Evolutionary conservation across 106 monocot species (phyloP).

Genomic region (Platanthera zijinensis): DNA sequence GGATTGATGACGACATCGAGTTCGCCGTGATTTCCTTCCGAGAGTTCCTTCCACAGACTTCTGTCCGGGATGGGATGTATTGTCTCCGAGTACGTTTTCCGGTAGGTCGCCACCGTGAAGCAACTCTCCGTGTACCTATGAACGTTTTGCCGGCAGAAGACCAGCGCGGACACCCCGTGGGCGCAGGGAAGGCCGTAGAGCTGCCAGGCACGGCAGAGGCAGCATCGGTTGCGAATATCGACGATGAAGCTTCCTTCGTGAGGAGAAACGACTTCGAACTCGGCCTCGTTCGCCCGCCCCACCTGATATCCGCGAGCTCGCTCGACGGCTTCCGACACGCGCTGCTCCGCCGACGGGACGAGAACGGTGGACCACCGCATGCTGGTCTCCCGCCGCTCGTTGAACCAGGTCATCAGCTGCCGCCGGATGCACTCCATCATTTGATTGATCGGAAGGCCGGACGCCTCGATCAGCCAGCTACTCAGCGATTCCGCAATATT

Average conservation of each 20-base stretch:
- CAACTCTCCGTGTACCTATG: conserved; percentile 83
- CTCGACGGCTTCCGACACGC: conserved; percentile 59
- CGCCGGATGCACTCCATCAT: conserved; percentile 86
- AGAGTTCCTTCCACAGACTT: conserved; percentile 69
- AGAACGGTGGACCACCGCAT: conserved; percentile 73
- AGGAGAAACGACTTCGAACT: conserved; percentile 70
- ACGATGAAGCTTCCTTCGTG: conserved; percentile 76
- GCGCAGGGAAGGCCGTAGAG: conserved; percentile 87
- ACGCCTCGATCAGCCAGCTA: conserved; percentile 79
- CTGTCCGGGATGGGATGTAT: conserved; percentile 94
- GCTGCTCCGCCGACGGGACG: conserved; percentile 68
- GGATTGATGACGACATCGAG: conserved; percentile 56
- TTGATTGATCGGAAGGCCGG: conserved; percentile 79
- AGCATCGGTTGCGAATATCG: conserved; percentile 80
- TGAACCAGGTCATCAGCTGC: conserved; percentile 97
- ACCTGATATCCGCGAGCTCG: conserved; percentile 57
- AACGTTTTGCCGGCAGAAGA: conserved; percentile 80
- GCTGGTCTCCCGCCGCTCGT: conserved; percentile 76
- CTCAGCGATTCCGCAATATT: conserved; percentile 68
- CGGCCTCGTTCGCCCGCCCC: conserved; percentile 73
- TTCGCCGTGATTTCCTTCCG: conserved; percentile 18
- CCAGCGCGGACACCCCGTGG: conserved; percentile 78
- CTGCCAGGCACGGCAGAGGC: conserved; percentile 85
- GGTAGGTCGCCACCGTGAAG: conserved; percentile 77
- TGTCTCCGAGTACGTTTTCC: conserved; percentile 82